phyloP scores from a whole-genome alignment of 495 filamentous ascomycete genomes.

The Penicillium paradoxum region DNA sequence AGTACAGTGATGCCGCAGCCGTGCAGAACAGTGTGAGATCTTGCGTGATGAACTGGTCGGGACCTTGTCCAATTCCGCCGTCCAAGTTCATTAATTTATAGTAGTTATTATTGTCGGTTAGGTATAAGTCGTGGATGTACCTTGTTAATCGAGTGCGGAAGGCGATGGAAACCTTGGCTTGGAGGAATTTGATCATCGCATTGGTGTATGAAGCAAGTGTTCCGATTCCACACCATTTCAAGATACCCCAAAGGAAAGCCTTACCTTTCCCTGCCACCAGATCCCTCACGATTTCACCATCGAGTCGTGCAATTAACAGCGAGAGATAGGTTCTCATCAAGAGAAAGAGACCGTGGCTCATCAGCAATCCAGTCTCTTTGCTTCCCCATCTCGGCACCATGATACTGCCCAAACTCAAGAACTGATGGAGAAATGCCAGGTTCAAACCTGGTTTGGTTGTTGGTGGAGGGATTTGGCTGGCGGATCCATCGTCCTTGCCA shows the following conservation, averaged over 20 bases:
- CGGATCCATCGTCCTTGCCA: constrained; percentile 59
- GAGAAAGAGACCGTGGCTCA: constrained; percentile 65
- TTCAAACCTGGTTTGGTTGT: constrained; percentile 91
- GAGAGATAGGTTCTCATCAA: constrained; percentile 92
- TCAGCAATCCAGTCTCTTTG: constrained; percentile 86
- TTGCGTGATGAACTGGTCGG: constrained; percentile 97
- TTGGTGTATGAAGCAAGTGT: constrained; percentile 86
- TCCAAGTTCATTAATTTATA: constrained; percentile 95
- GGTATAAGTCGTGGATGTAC: constrained; percentile 96
- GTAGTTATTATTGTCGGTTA: constrained; percentile 90
- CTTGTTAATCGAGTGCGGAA: constrained; percentile 94
- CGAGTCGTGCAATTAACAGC: constrained; percentile 83
- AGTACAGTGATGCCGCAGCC: constrained; percentile 88
- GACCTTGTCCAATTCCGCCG: constrained; percentile 83
- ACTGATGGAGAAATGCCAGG: constrained; percentile 96
- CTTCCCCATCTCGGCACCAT: constrained; percentile 94
- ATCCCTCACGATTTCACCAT: constrained; percentile 95
- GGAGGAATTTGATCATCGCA: constrained; percentile 96
- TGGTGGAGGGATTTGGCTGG: constrained; percentile 68
- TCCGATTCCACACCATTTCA: constrained; percentile 74
- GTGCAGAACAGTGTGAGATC: constrained; percentile 94
- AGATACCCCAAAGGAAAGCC: constrained; percentile 80
- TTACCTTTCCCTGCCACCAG: constrained; percentile 90
- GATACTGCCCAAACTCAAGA: constrained; percentile 89
- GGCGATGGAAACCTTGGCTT: constrained; percentile 95